These are phyloP conservation scores for Candida qinlingensis DNA, from an alignment of 805 yeast species.

Conservation along the genomic window DNA sequence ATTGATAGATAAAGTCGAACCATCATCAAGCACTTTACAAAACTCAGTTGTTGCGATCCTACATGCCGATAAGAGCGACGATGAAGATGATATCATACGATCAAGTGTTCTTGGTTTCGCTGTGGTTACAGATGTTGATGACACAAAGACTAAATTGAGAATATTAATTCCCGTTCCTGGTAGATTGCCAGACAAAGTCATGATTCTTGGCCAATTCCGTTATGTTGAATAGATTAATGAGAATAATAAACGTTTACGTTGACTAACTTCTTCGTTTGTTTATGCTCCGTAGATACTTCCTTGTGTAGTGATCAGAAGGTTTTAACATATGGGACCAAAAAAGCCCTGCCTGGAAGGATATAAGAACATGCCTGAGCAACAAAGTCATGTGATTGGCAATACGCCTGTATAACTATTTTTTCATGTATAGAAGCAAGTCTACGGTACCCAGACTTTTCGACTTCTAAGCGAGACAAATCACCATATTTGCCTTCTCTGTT, in stretches of 20 bases:
- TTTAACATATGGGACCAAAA: too few species aligned
- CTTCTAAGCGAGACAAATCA: too few species aligned
- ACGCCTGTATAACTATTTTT: too few species aligned
- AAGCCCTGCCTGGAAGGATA: too few species aligned
- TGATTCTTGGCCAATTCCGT: conserved; percentile 72
- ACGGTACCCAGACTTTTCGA: too few species aligned
- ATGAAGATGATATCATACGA: conserved; percentile 41
- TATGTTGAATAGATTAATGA: conserved; percentile 59
- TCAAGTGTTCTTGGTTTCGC: conserved; percentile 76
- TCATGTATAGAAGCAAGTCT: too few species aligned
- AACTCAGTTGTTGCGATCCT: conserved; percentile 70
- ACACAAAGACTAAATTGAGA: conserved; percentile 59
- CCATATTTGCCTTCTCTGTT: too few species aligned
- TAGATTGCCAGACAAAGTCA: conserved; percentile 65
- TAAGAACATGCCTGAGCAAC: too few species aligned
- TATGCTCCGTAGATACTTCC: too few species aligned
- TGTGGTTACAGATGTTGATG: conserved; percentile 55
- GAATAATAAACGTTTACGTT: neutral
- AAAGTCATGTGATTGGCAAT: too few species aligned
- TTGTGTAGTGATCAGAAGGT: too few species aligned
- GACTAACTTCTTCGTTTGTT: neutral
- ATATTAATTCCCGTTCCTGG: conserved; percentile 87
- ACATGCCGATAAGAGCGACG: conserved; percentile 43
- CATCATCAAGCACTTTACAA: conserved; percentile 52
- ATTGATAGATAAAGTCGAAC: conserved; percentile 33